Conservation (phyloP, 2,329 filamentous ascomycete genomes). For the Venturia pyrina region DNA sequence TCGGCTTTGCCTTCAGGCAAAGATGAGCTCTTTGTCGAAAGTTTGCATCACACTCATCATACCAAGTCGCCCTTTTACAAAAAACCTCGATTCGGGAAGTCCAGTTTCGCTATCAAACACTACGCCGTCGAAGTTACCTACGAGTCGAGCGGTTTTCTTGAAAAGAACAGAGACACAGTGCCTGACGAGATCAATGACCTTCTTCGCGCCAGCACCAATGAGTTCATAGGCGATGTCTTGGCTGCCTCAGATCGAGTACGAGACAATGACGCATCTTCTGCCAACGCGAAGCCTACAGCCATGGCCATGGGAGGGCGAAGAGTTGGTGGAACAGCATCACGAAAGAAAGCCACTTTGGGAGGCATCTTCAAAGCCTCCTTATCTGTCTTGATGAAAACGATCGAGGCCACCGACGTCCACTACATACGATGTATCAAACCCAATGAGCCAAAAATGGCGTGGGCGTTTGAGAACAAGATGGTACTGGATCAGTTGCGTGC, state of each 20-base stretch:
- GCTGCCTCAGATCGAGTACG: constrained; percentile 77
- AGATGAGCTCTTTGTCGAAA: constrained; percentile 92
- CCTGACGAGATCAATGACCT: constrained; percentile 97
- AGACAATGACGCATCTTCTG: constrained; percentile 65
- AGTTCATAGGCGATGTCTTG: constrained; percentile 74
- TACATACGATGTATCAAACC: constrained; percentile 99
- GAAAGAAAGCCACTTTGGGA: constrained; percentile 76
- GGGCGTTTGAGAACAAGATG: constrained; percentile 99
- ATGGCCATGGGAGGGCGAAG: constrained; percentile 64
- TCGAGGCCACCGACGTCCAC: constrained; percentile 95
- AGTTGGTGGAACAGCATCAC: constrained; percentile 79
- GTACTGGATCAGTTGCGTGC: constrained; percentile 92
- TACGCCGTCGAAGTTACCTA: constrained; percentile 98
- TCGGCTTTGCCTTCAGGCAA: constrained; percentile 94
- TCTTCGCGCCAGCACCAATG: constrained; percentile 71
- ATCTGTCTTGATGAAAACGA: constrained; percentile 96
- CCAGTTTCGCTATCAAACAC: constrained; percentile 94
- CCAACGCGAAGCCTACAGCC: constrained; percentile 58
- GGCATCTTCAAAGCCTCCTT: constrained; percentile 98
- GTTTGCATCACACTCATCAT: constrained; percentile 59
- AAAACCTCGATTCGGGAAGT: constrained; percentile 96
- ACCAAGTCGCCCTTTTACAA: constrained; percentile 98
- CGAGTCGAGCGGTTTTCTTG: constrained; percentile 97
- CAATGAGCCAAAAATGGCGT: constrained; percentile 91
- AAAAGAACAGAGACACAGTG: constrained; percentile 98